A percentile compares a stretch with the other conserved stretches of the same genome.
These are phyloP conservation scores for Fusarium sp. DNA, from an alignment of 2,329 filamentous ascomycete species.

Conservation along the genomic window DNA sequence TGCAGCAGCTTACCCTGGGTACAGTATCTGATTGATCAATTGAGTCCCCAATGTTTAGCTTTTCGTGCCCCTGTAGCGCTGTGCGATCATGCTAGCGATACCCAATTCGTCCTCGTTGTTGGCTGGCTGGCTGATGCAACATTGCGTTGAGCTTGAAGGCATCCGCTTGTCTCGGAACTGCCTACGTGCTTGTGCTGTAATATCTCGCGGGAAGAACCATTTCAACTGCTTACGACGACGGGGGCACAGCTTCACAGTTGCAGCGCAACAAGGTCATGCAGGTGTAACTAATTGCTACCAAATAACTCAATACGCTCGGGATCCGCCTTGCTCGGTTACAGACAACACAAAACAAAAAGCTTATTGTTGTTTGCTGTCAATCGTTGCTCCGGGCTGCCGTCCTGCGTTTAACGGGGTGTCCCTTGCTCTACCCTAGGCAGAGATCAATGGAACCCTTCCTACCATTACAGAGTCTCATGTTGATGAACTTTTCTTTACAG, in stretches of 20 bases:
- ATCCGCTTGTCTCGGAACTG: slow-evolving; percentile 47
- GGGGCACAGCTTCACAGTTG: slow-evolving; percentile 29
- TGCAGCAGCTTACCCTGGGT: slow-evolving; percentile 2
- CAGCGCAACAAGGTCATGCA: slow-evolving; percentile 18
- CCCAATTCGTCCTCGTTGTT: slow-evolving; percentile 17
- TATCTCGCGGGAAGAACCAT: slow-evolving; percentile 26
- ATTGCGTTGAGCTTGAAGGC: slow-evolving; percentile 2
- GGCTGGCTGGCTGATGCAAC: slow-evolving; percentile 16
- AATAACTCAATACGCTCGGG: slow-evolving; percentile 14
- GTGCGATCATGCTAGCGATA: slow-evolving; percentile 14
- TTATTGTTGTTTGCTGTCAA: slow-evolving; percentile 31
- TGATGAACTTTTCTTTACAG: slow-evolving; percentile 20
- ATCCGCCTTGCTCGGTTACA: slow-evolving; percentile 19
- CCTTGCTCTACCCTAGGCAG: slow-evolving; percentile 22
- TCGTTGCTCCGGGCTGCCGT: slow-evolving; percentile 27
- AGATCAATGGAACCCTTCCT: slow-evolving; percentile 6
- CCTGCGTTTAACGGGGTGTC: slow-evolving; percentile 24
- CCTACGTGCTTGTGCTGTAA: slow-evolving; percentile 16
- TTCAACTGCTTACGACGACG: slow-evolving; percentile 37
- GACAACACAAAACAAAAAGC: slow-evolving; percentile 19
- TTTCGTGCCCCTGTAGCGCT: slow-evolving; percentile 12
- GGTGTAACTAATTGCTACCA: not conserved
- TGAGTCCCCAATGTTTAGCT: not conserved
- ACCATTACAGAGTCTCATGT: slow-evolving; percentile 28
- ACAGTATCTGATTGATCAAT: slow-evolving; percentile 22